Percentiles rank a stretch among this genome's conserved stretches.
phyloP scores from a whole-genome alignment of 1,139 yeast species.

The Taiozyma sp. region DNA sequence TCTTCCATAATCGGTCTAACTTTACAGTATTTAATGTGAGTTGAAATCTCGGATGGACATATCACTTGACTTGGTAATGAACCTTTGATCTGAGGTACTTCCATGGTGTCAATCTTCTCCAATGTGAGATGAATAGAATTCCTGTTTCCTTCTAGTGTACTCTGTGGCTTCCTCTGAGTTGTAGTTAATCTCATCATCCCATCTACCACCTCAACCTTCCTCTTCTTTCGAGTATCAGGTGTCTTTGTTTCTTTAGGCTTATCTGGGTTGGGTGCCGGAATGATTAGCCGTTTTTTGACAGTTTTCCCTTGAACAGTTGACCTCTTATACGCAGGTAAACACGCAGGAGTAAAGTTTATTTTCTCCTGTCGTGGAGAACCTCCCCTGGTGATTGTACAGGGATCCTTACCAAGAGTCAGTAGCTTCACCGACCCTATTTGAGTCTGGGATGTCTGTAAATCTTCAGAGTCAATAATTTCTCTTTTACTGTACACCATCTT shows the following conservation, averaged over 20 bases:
- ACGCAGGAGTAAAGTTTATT: not conserved
- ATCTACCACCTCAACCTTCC: not conserved
- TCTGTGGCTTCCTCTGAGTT: not conserved
- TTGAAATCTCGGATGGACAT: too few relatives aligned
- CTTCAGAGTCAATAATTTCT: not conserved
- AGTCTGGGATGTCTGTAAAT: not conserved
- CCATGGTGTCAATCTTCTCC: not conserved
- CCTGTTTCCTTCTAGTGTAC: not conserved
- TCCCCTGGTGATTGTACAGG: not conserved
- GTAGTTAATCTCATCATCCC: too few relatives aligned
- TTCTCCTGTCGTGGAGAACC: not conserved
- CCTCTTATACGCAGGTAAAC: not conserved
- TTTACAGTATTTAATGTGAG: not conserved
- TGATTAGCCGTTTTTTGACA: not conserved
- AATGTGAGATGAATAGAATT: too few relatives aligned
- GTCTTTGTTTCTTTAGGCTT: not conserved
- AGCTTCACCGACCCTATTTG: not conserved
- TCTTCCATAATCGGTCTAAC: not conserved
- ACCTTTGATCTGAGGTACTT: not conserved
- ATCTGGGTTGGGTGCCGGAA: not conserved
- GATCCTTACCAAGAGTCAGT: not conserved
- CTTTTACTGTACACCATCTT: slow-evolving; percentile 6
- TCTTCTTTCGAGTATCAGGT: not conserved
- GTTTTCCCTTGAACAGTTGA: not conserved
- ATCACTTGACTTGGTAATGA: too few relatives aligned